Conservation (phyloP, 306 rosid genomes). For the Medicago arabica region DNA sequence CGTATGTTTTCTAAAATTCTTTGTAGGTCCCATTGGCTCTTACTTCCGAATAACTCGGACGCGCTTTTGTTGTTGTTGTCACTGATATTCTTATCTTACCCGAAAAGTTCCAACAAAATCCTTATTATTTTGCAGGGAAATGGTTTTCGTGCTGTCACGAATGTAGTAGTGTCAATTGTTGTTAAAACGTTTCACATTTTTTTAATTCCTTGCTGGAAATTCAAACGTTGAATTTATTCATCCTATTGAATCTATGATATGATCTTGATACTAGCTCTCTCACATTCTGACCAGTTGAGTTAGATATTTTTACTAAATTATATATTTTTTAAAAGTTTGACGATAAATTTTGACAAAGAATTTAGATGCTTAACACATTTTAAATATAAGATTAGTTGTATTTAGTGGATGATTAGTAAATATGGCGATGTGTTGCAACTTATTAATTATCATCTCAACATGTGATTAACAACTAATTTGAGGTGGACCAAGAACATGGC, state of each 20-base stretch:
- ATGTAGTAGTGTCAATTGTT: neutral
- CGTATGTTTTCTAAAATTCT: constrained; percentile 24
- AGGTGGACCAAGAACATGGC: no score
- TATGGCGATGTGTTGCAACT: no score
- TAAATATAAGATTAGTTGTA: no score
- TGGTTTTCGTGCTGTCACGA: constrained; percentile 12
- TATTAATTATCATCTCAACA: no score
- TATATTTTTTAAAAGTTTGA: no score
- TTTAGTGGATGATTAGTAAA: no score
- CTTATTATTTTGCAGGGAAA: neutral
- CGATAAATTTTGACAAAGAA: no score
- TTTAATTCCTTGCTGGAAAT: neutral
- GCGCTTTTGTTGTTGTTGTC: constrained; percentile 20
- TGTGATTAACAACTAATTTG: no score
- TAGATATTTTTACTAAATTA: no score
- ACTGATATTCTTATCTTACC: neutral
- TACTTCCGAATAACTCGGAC: constrained; percentile 35
- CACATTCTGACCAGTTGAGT: no score
- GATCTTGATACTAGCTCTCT: no score
- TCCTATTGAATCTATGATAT: neutral
- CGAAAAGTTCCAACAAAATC: neutral
- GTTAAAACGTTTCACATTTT: neutral
- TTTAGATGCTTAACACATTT: no score
- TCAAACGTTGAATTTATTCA: neutral
- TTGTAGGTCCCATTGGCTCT: constrained; percentile 32